Evolutionary conservation across 176 grass and related monocot genomes (phyloP), one percentile per base, ranked within the genome.

Genomic region (Carex kokanica): DNA sequence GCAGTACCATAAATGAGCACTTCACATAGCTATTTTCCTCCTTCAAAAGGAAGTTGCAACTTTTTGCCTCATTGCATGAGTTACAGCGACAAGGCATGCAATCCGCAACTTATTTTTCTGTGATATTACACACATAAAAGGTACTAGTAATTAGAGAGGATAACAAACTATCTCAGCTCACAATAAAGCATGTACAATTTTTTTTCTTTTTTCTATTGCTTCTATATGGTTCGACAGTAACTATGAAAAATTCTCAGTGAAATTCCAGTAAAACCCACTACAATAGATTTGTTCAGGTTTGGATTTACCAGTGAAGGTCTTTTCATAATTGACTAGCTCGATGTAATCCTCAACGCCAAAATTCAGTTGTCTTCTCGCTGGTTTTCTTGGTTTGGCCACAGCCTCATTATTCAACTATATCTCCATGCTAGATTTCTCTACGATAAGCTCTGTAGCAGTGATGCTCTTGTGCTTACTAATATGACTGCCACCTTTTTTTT

Each of bases 11-110:
- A 34, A 34, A 83, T 32, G 96, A 93, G 82, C 89, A 92, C 84
- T 88, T 87, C 80, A 95, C 89, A 84, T 91, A 93, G 86, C 74
- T 87, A 74, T 78, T 88, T 81, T 84, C 88, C 86, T 93, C 80
- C 51, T 80, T 78, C 36, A 59, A 67, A 29, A 77, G 79, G 83
- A 91, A 93, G 78, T 78, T 68, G 64, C 82, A 86, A 74, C 88
- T 90, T 40, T 83, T 85, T 40, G 38, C 60, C 32, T 85, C 84
- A 58, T 89, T 86, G 74, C 94, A 97, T 49, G 90, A 88, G 18
- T 56, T 78, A 45, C 73, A 56, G 2, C 3, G 6, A 56, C 73
- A 78, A 78, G 73, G 24, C 55, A 56, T 52, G 45, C 71, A 51
- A 25, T 74, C 47, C 27, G 29, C 12, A 67, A 53, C 45, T 27